Evolutionary conservation across 2,329 filamentous ascomycete species (phyloP), one percentile per base, ranked within the genome.

Genomic region (Sclerotinia sclerotiorum): DNA sequence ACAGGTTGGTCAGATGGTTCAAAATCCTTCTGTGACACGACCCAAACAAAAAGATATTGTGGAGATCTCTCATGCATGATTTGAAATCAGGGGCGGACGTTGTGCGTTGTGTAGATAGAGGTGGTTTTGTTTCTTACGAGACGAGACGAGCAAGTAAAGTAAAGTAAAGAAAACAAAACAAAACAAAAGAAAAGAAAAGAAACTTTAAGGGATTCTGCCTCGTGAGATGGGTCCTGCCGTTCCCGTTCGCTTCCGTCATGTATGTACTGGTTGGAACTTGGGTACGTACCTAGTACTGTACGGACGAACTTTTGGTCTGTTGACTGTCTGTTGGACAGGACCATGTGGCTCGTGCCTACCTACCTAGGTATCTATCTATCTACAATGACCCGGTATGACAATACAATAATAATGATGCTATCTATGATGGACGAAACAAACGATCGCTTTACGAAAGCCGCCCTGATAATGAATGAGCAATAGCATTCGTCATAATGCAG

Each of bases 21-120:
- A 65, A 64, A 65, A 65, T 65, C 62, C 62, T 65, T 65, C 62
- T 42, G 62, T 65, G 49, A 56, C 62, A 65, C 49, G 62, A 65
- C 62, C 62, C 62, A 65, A n/a, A 49, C 13, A 24, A 17, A 64
- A 54, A 48, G 27, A 29, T 24, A 6, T 19, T n/a, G 62, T 65
- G 62, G 62, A 65, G 62, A 55, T 44, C 35, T 32, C 49, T 32
- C 49, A 54, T 65, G 49, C 62, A 65, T 55, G 24, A 44, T 65
- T 21, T 55, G 19, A 42, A 44, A 44, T 54, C 19, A 55, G 49
- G 62, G 48, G 39, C 49, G 51, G 48, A 54, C 32, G 62, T 65
- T 42, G n/a, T 32, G 32, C 42, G 35, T 52, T 13, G 48, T 64
- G 27, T 42, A 44, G 51, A 56, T 19, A 44, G 24, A 21, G 44